A percentile compares a stretch with the other conserved stretches of the same genome.
phyloP scores from a whole-genome alignment of 257 asterid species.

The Knoxia roxburghii region DNA sequence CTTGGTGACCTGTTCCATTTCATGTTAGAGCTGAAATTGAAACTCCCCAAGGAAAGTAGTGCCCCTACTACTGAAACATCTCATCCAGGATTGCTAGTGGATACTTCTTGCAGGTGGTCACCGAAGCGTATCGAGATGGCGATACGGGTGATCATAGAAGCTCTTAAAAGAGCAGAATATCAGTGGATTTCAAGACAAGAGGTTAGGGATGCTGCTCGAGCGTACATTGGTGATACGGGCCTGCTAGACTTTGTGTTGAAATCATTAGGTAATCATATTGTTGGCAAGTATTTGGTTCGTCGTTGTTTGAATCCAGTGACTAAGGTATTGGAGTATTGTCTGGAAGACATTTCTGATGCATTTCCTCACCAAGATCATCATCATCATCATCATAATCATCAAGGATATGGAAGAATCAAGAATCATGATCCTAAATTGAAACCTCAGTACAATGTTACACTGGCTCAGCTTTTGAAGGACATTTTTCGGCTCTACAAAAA shows the following conservation, averaged over 20 bases:
- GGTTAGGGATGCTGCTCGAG: conserved; percentile 79
- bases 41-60: conserved; percentile 48
- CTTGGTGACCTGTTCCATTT: conserved; percentile 61
- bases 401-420: neutral
- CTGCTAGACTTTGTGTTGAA: conserved; percentile 85
- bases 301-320: conserved; percentile 88
- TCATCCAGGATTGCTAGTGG: conserved; percentile 58
- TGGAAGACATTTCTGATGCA: conserved; percentile 67
- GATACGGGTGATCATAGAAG: conserved; percentile 79
- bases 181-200: conserved; percentile 92
- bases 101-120: conserved; percentile 89
- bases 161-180: conserved; percentile 62
- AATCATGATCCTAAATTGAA: conserved; percentile 31
- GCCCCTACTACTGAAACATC: conserved; percentile 14
- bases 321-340: conserved; percentile 77
- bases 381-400: conserved; percentile 40
- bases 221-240: conserved; percentile 91
- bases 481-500: conserved; percentile 41
- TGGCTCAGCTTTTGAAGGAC: conserved; percentile 78
- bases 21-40: conserved; percentile 58
- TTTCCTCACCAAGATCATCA: conserved; percentile 48
- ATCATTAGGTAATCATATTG: conserved; percentile 86
- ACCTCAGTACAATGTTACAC: conserved; percentile 38
- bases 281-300: conserved; percentile 78
- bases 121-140: conserved; percentile 94